A percentile compares a stretch with the other conserved stretches of the same genome.
These are phyloP conservation scores for Juglanconis oblonga DNA, from an alignment of 2,329 filamentous ascomycete genomes.

Conservation along the genomic window DNA sequence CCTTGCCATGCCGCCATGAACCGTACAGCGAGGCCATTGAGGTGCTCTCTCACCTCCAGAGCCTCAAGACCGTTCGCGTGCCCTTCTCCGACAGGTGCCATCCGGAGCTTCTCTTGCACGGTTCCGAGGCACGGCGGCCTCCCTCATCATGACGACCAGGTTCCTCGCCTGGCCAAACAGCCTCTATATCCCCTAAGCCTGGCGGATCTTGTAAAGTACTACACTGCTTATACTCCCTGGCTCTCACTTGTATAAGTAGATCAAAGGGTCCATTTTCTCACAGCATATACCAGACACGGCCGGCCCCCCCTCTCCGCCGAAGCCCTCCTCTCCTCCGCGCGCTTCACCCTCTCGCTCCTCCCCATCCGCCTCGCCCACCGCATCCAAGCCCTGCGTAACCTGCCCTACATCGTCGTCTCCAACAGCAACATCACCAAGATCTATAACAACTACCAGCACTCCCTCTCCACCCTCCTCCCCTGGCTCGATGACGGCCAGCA, in stretches of 20 bases:
- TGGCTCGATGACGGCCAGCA: slow-evolving; percentile 49
- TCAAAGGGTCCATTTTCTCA: not conserved
- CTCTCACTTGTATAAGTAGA: not conserved
- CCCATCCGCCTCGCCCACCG: slow-evolving; percentile 90
- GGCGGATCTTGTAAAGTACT: slow-evolving; percentile 82
- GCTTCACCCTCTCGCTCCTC: slow-evolving; percentile 90
- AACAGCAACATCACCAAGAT: slow-evolving; percentile 93
- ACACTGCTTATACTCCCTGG: slow-evolving; percentile 7
- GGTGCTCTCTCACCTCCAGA: slow-evolving; percentile 29
- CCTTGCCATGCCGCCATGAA: slow-evolving; percentile 45
- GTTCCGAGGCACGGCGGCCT: slow-evolving; percentile 22
- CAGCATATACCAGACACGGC: slow-evolving; percentile 54
- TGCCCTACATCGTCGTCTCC: slow-evolving; percentile 97
- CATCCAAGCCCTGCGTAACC: slow-evolving; percentile 86
- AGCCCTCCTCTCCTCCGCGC: slow-evolving; percentile 83
- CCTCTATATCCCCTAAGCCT: slow-evolving; percentile 80
- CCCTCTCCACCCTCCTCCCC: slow-evolving; percentile 82
- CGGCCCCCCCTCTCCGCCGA: slow-evolving; percentile 78
- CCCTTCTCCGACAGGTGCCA: not conserved
- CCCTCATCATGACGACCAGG: slow-evolving; percentile 67
- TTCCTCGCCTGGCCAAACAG: slow-evolving; percentile 73
- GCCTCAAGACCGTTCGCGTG: slow-evolving; percentile 7
- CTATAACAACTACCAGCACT: slow-evolving; percentile 94
- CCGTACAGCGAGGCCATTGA: slow-evolving; percentile 35
- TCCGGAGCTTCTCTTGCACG: slow-evolving; percentile 13